A percentile compares a stretch with the other conserved stretches of the same genome.
Conservation (phyloP, 257 asterid species). For the Nicotiana knightiana region DNA sequence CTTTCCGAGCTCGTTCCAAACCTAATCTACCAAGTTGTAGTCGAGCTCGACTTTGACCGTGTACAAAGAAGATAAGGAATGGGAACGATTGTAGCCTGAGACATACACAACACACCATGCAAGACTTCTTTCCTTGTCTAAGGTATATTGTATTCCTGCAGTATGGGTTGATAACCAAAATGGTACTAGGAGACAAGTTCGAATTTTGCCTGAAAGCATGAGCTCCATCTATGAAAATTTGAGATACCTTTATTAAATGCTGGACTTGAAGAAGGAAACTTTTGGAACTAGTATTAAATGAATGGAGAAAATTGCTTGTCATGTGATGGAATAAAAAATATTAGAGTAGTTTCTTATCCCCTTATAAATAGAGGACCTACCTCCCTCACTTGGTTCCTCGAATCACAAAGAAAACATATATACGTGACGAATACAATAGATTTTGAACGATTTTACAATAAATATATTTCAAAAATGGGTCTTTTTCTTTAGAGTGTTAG, state of each 20-base stretch:
- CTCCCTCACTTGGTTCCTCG: background rate
- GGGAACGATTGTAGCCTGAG: too few relatives aligned
- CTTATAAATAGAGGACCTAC: background rate
- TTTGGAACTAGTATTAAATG: background rate
- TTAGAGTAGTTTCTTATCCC: background rate
- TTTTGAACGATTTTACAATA: background rate
- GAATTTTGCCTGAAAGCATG: background rate
- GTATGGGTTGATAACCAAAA: too few relatives aligned
- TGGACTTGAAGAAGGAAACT: background rate
- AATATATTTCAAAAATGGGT: background rate
- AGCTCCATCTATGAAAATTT: background rate
- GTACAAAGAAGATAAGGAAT: too few relatives aligned
- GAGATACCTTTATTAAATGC: background rate
- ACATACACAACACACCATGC: too few relatives aligned
- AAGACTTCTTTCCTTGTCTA: too few relatives aligned
- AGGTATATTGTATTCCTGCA: too few relatives aligned
- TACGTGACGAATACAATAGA: background rate
- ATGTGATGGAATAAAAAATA: background rate
- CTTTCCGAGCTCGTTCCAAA: too few relatives aligned
- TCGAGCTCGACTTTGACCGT: too few relatives aligned
- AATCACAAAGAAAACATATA: background rate
- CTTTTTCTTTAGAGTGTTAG: background rate
- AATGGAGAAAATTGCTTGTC: background rate
- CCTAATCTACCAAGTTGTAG: too few relatives aligned
- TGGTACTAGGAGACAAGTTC: too few relatives aligned